These are phyloP conservation scores for Neonectria hederae DNA, from an alignment of 2,329 filamentous ascomycete genomes.

Conservation along the genomic window DNA sequence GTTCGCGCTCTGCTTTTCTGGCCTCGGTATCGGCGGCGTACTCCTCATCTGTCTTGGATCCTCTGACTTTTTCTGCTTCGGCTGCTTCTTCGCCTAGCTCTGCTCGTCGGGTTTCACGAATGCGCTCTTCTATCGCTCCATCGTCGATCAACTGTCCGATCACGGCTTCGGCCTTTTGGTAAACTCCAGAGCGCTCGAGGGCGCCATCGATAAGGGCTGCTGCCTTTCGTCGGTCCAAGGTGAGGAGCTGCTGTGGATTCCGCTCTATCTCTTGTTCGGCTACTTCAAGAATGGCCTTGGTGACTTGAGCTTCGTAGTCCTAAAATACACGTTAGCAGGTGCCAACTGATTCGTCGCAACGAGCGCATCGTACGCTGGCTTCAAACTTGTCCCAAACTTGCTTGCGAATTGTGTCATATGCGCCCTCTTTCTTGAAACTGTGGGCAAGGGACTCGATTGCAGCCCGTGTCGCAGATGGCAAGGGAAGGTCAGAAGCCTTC, in stretches of 20 bases:
- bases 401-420: constrained; percentile 81
- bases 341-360: neutral
- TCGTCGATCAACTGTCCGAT: constrained; percentile 76
- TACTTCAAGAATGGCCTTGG: constrained; percentile 72
- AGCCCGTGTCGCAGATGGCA: constrained; percentile 76
- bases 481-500: constrained; percentile 78
- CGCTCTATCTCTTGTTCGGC: constrained; percentile 79
- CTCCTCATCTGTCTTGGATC: constrained; percentile 77
- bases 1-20: constrained; percentile 68
- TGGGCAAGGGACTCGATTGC: constrained; percentile 81
- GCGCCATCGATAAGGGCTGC: constrained; percentile 81
- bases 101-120: constrained; percentile 72
- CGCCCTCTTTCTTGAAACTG: constrained; percentile 86
- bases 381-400: constrained; percentile 80
- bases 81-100: constrained; percentile 78
- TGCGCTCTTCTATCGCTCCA: constrained; percentile 71
- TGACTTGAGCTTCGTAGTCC: constrained; percentile 76
- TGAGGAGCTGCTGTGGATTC: constrained; percentile 75
- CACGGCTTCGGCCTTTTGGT: constrained; percentile 74
- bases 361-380: constrained; percentile 64
- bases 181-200: constrained; percentile 79
- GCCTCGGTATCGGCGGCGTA: constrained; percentile 74
- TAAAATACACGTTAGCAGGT: constrained; percentile 45
- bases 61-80: constrained; percentile 69
- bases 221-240: constrained; percentile 77